These are phyloP conservation scores for Trichoderma arundinaceum DNA, from an alignment of 2,329 filamentous ascomycete genomes.

Conservation along the genomic window DNA sequence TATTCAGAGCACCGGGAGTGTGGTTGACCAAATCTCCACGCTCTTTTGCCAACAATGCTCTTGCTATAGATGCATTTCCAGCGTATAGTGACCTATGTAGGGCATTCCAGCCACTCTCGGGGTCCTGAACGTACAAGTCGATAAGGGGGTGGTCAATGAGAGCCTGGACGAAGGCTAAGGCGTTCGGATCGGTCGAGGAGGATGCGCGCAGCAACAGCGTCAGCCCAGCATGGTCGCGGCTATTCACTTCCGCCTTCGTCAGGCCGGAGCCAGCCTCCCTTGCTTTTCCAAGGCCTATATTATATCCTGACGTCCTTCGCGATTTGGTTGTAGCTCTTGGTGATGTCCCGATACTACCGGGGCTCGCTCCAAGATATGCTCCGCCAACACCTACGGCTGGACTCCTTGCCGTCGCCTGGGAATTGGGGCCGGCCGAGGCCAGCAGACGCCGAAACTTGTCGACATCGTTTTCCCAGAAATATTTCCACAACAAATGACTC, in stretches of 20 bases:
- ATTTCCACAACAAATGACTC: slow-evolving; percentile 97
- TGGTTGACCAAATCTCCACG: slow-evolving; percentile 66
- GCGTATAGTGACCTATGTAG: slow-evolving; percentile 89
- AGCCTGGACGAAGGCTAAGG: slow-evolving; percentile 75
- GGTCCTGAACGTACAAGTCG: slow-evolving; percentile 86
- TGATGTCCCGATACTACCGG: slow-evolving; percentile 54
- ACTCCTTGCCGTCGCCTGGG: slow-evolving; percentile 61
- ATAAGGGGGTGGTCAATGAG: slow-evolving; percentile 81
- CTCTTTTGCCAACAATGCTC: slow-evolving; percentile 80
- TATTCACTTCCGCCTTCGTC: slow-evolving; percentile 75
- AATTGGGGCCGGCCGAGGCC: slow-evolving; percentile 68
- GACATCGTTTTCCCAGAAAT: slow-evolving; percentile 97
- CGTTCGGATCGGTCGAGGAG: slow-evolving; percentile 72
- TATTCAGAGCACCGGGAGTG: slow-evolving; percentile 62
- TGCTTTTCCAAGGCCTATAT: slow-evolving; percentile 49
- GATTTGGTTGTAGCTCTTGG: slow-evolving; percentile 56
- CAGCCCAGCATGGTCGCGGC: slow-evolving; percentile 78
- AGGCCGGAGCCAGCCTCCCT: slow-evolving; percentile 54
- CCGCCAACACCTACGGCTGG: slow-evolving; percentile 50
- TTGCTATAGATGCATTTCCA: slow-evolving; percentile 86
- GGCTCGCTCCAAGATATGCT: slow-evolving; percentile 46
- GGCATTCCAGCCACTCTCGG: slow-evolving; percentile 94
- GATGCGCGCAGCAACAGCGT: slow-evolving; percentile 85
- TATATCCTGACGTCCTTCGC: slow-evolving; percentile 59
- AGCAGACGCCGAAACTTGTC: slow-evolving; percentile 90